Evolutionary conservation across 106 monocot species (phyloP).

Genomic region (Dendrobium catenatum): DNA sequence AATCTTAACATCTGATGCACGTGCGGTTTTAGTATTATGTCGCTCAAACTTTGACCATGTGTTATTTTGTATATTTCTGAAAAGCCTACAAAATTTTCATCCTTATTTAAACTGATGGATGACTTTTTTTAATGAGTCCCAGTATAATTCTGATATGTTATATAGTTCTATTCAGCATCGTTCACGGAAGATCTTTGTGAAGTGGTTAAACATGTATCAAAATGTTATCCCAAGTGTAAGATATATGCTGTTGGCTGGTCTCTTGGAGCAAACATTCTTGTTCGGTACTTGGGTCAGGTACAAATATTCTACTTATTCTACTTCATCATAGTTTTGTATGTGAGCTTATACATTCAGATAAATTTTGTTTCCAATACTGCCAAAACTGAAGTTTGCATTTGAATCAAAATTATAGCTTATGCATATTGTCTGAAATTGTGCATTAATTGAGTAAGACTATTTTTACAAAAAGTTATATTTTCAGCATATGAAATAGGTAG

Average conservation of each 20-base stretch:
- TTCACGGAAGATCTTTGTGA: conserved; percentile 75
- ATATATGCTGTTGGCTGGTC: conserved; percentile 93
- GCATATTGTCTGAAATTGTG: not conserved
- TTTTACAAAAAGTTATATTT: too few relatives aligned
- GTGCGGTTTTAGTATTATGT: not conserved
- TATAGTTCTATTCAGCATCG: conserved; percentile 97
- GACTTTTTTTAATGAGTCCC: not conserved
- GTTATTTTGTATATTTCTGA: not conserved
- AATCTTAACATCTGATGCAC: too few relatives aligned
- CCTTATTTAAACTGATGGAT: not conserved
- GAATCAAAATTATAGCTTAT: not conserved
- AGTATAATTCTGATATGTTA: not conserved
- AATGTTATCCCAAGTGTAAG: conserved; percentile 51
- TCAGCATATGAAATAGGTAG: too few relatives aligned
- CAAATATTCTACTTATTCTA: not conserved
- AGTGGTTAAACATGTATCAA: conserved; percentile 59
- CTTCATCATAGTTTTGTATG: not conserved
- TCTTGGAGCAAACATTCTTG: conserved; percentile 89
- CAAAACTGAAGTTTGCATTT: not conserved
- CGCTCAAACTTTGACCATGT: not conserved
- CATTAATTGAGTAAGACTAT: too few relatives aligned
- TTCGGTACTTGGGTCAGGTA: conserved; percentile 75
- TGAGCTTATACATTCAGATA: not conserved
- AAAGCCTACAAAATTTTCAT: not conserved
- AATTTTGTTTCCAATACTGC: not conserved